Evolutionary conservation across 768 basidiomycete genomes (phyloP), one percentile per base, ranked within the genome.

Genomic region (Tricholoma sp.): DNA sequence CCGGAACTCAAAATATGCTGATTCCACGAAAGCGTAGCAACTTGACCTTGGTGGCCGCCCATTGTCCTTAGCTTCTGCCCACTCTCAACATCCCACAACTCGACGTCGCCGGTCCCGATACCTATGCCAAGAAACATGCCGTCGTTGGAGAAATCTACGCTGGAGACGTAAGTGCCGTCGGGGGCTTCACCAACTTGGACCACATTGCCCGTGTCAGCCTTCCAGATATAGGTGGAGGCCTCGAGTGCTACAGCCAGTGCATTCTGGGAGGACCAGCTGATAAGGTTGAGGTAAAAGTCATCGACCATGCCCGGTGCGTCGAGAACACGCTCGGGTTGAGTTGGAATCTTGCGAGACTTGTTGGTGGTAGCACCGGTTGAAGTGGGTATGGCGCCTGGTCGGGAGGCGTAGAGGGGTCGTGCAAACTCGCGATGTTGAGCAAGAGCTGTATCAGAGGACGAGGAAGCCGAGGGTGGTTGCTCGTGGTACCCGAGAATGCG

Each of bases 211-310:
- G 88, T 86, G 65, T 94, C 91, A 1, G 95, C 96, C 61, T 83
- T 88, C 96, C 96, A 99, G 56, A 97, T 84, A 72, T 96, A 99
- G 1, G 90, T 94, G 50, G 81, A 80, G 43, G 89, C 85, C 46
- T 86, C 90, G 10, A 99, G 82, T 0, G 90, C 96, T 55, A 99
- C 95, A 2, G 90, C 94, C 10, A 99, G 84, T 24, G 86, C 74
- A 70, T 98, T 98, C 62, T 83, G 82, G 41, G 80, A 81, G 34
- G 89, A 89, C 97, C 97, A 99, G 16, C 87, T 82, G 52, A 98
- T 70, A 53, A 99, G 78, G 70, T 98, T 99, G 66, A 99, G 84
- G 67, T 99, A 99, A 71, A 96, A 99, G 71, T 99, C 97, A 62
- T 98, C 94, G 9, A 86, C 80, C 79, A 91, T 86, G 5, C 92